Evolutionary conservation across 1,284 basidiomycete species (phyloP).

Genomic region (Ceraceosorus guamensis): DNA sequence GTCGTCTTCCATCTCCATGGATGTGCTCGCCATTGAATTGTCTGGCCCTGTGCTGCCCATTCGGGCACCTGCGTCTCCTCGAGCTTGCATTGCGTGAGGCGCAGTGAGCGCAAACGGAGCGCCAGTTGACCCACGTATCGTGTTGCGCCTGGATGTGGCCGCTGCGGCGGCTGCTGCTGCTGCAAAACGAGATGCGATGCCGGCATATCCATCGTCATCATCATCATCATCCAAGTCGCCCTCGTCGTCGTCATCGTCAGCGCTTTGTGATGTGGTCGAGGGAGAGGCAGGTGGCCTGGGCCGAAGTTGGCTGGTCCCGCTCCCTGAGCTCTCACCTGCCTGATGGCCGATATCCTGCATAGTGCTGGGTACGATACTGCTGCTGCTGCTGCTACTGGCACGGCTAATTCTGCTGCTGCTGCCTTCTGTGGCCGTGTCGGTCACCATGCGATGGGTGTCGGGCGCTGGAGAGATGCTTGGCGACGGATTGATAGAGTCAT

Average conservation of each 20-base stretch:
- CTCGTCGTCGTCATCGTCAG: constrained; percentile 29
- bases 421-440: background rate
- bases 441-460: background rate
- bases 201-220: constrained; percentile 24
- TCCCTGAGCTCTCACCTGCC: background rate
- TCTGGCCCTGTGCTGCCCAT: too few species aligned
- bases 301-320: background rate
- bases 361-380: constrained; percentile 5
- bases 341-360: constrained; percentile 20
- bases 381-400: background rate
- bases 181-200: constrained; percentile 5
- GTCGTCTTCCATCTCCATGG: too few species aligned
- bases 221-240: constrained; percentile 29
- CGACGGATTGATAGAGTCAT: too few species aligned
- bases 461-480: too few species aligned
- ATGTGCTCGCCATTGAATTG: too few species aligned
- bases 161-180: constrained; percentile 1
- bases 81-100: too few species aligned
- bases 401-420: background rate
- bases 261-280: constrained; percentile 39
- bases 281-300: constrained; percentile 24
- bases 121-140: too few species aligned
- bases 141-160: too few species aligned
- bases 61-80: too few species aligned
- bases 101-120: too few species aligned